phyloP scores from a whole-genome alignment of 1,284 basidiomycete species.

The Ceratobasidium sp. region DNA sequence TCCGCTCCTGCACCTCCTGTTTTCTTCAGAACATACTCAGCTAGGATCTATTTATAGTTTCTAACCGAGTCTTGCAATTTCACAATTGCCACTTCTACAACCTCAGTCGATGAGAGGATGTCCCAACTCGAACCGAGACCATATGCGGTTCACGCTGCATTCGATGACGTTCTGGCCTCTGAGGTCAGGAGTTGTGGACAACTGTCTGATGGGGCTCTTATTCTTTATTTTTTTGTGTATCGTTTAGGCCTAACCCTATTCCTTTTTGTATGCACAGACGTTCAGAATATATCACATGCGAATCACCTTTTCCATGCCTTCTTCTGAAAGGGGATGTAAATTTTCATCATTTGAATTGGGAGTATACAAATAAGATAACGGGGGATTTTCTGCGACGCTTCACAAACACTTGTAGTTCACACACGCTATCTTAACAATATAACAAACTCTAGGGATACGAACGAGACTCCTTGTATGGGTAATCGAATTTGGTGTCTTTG shows the following conservation, averaged over 20 bases:
- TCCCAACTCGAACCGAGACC: slow-evolving; percentile 41
- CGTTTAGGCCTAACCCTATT: slow-evolving; percentile 35
- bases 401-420: background rate
- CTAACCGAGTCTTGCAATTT: slow-evolving; percentile 42
- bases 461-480: slow-evolving; percentile 77
- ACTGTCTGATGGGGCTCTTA: slow-evolving; percentile 38
- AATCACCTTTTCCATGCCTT: slow-evolving; percentile 1
- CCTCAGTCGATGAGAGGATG: slow-evolving; percentile 41
- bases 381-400: background rate
- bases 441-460: no score
- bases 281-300: slow-evolving; percentile 23
- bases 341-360: slow-evolving; percentile 15
- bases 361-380: background rate
- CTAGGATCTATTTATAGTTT: slow-evolving; percentile 72
- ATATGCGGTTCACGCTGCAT: slow-evolving; percentile 33
- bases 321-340: background rate
- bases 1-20: slow-evolving; percentile 42
- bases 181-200: slow-evolving; percentile 39
- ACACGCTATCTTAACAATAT: no score
- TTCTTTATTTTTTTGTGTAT: background rate
- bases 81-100: slow-evolving; percentile 41
- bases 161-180: slow-evolving; percentile 39
- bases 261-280: background rate
- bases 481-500: slow-evolving; percentile 84
- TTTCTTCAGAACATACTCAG: slow-evolving; percentile 79